These are phyloP conservation scores for Extremus antarcticus DNA, from an alignment of 495 filamentous ascomycete species.

Conservation along the genomic window DNA sequence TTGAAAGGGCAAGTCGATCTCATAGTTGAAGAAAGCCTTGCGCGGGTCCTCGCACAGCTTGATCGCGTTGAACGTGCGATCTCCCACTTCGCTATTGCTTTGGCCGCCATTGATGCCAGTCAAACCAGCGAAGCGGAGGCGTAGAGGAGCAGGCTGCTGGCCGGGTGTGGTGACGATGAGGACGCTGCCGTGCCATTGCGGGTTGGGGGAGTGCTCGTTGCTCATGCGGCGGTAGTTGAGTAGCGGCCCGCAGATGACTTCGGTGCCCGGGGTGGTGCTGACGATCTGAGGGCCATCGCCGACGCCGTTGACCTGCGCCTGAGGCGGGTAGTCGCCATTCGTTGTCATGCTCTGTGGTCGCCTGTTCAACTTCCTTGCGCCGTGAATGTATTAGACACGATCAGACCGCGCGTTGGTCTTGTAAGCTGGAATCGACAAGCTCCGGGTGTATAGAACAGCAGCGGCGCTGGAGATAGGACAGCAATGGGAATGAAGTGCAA, in stretches of 20 bases:
- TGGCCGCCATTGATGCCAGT: conserved; percentile 12
- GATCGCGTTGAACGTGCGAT: conserved; percentile 35
- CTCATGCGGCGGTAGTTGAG: conserved; percentile 80
- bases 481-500: background rate
- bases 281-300: conserved; percentile 24
- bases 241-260: conserved; percentile 69
- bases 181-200: conserved; percentile 71
- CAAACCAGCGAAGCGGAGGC: conserved; percentile 38
- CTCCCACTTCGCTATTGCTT: conserved; percentile 3
- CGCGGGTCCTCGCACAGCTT: conserved; percentile 69
- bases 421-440: no score
- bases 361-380: no score
- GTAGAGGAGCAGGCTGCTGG: conserved; percentile 39
- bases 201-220: conserved; percentile 34
- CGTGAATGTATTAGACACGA: background rate
- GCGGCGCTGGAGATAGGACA: background rate
- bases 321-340: background rate
- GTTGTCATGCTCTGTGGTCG: background rate
- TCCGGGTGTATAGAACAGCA: background rate
- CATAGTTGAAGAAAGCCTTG: conserved; percentile 76
- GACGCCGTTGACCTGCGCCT: conserved; percentile 13
- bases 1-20: conserved; percentile 48
- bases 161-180: conserved; percentile 65
- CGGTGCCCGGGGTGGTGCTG: conserved; percentile 30
- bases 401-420: background rate